Evolutionary conservation across 305 asterid genomes (phyloP).

Genomic region (Fraxinus greggii): DNA sequence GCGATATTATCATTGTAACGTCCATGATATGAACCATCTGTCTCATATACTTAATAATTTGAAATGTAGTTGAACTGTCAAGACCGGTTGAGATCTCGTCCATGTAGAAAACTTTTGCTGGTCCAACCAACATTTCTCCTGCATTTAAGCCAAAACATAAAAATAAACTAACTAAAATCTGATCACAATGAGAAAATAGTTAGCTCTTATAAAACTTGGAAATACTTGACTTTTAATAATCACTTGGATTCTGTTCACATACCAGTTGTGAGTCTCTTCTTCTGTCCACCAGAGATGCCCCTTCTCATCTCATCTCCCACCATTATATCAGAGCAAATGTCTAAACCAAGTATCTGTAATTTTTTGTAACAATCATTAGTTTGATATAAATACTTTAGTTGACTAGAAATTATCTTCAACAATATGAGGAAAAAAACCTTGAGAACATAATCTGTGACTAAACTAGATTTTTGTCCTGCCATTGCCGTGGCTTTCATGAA

Average conservation of each 20-base stretch:
- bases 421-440: slow-evolving; percentile 34
- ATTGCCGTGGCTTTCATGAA: slow-evolving; percentile 49
- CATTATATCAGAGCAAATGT: slow-evolving; percentile 45
- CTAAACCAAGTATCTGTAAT: slow-evolving; percentile 42
- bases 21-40: slow-evolving; percentile 43
- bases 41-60: slow-evolving; percentile 42
- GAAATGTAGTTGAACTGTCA: slow-evolving; percentile 49
- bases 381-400: slow-evolving; percentile 8
- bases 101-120: slow-evolving; percentile 51
- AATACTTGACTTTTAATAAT: not conserved
- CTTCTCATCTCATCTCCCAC: slow-evolving; percentile 51
- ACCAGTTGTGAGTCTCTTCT: slow-evolving; percentile 49
- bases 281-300: slow-evolving; percentile 55
- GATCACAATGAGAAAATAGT: not conserved
- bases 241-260: slow-evolving; percentile 6
- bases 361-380: not conserved
- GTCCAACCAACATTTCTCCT: slow-evolving; percentile 55
- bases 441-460: slow-evolving; percentile 44
- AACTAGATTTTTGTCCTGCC: slow-evolving; percentile 39
- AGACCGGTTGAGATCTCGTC: slow-evolving; percentile 49
- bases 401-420: not conserved
- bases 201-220: not conserved
- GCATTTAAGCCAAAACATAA: not conserved
- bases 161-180: not conserved
- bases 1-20: slow-evolving; percentile 40